Base-by-base conservation (phyloP, 2,329 filamentous ascomycete genomes). In the Colletotrichum sp. region DNA sequence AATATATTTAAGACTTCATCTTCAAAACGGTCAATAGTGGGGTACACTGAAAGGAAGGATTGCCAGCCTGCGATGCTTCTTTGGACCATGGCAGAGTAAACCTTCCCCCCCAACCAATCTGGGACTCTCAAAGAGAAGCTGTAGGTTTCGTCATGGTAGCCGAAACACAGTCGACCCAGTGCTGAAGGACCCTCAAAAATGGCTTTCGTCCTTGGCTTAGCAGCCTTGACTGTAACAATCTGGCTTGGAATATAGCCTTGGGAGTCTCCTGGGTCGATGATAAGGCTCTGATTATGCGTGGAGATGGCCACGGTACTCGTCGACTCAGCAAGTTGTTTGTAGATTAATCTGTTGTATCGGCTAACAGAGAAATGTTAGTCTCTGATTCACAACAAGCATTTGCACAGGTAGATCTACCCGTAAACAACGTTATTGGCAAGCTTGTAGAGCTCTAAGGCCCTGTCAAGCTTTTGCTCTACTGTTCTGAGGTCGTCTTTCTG, bases 251-350 rank as follows among this genome's bases (percentile, higher is more conserved):
- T 7, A 21, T 2, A 21, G 3, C 43, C 5, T 48, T 2, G 0
- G 18, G n/a, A 2, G n/a, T 7, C 43, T 4, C 2, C n/a, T 21
- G n/a, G 0, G 4, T 48, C 10, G 0, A 48, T 3, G 3, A 4
- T 13, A 13, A n/a, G 43, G 43, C 43, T 21, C 4, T 48, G n/a
- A 0, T 0, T 21, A 0, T 21, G n/a, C n/a, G n/a, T 0, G 0
- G 43, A 48, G n/a, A 21, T 7, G 43, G 7, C 5, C 4, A 13
- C 0, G 0, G 5, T 1, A 21, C 43, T 48, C 0, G n/a, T 3
- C 3, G 43, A 0, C 3, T 21, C 43, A 0, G n/a, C 3, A 0
- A 21, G 10, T 1, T 13, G 5, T 21, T 48, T 48, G n/a, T 4
- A 3, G 5, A 21, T 21, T 5, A 21, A 48, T 48, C 43, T 48